Conservation (phyloP, 2,329 filamentous ascomycete species). For the Xylaria sp. region DNA sequence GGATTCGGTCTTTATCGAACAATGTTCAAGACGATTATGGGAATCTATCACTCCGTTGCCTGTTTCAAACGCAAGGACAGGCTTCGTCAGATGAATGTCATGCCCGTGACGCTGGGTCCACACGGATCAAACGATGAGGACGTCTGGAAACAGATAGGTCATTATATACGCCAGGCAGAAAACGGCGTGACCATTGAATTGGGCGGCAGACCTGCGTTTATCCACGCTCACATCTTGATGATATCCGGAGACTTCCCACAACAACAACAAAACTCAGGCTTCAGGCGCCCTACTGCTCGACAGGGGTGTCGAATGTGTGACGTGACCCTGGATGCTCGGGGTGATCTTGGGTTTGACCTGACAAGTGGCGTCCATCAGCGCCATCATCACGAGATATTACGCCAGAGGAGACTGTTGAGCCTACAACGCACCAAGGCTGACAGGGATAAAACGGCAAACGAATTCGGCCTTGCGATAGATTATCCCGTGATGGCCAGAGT, state of each 20-base stretch:
- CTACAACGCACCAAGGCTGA: not conserved
- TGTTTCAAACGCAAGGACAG: not conserved
- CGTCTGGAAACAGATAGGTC: not conserved
- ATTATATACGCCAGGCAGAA: not conserved
- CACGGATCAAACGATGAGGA: not conserved
- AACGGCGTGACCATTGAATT: not conserved
- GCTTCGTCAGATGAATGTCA: not conserved
- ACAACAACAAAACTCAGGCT: not conserved
- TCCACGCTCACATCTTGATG: not conserved
- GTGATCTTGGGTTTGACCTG: not conserved
- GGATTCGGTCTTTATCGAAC: not conserved
- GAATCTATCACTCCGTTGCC: not conserved
- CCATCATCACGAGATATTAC: not conserved
- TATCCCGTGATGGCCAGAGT: not conserved
- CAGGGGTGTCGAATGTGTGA: not conserved
- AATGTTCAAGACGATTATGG: not conserved
- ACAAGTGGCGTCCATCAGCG: not conserved
- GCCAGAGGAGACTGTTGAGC: not conserved
- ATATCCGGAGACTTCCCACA: not conserved
- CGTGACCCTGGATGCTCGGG: not conserved
- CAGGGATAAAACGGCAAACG: not conserved
- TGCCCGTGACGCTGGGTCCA: not conserved
- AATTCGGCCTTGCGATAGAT: not conserved
- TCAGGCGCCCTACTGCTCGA: not conserved
- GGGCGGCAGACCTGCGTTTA: not conserved